Evolutionary conservation across 2,329 filamentous ascomycete species (phyloP).

Genomic region (Xylariaceae sp.): DNA sequence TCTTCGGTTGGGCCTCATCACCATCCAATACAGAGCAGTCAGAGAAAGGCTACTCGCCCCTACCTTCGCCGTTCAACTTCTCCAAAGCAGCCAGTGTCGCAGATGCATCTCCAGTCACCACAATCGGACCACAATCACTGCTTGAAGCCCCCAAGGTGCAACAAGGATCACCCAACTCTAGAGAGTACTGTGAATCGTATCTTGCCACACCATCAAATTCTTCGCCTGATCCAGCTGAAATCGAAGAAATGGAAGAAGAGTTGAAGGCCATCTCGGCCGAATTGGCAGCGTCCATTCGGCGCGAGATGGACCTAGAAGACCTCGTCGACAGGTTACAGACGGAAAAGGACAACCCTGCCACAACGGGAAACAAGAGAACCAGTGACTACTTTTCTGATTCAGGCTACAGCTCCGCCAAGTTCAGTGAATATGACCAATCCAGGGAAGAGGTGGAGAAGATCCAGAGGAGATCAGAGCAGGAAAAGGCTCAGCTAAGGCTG

Average conservation of each 20-base stretch:
- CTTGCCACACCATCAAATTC: constrained; percentile 43
- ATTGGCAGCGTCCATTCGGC: constrained; percentile 84
- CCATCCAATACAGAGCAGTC: constrained; percentile 48
- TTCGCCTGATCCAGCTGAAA: constrained; percentile 45
- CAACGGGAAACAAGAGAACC: constrained; percentile 63
- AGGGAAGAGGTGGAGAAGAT: constrained; percentile 76
- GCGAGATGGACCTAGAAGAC: constrained; percentile 96
- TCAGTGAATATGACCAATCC: constrained; percentile 60
- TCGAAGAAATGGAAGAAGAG: constrained; percentile 92
- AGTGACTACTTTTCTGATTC: constrained; percentile 99
- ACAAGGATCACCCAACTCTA: constrained; percentile 37
- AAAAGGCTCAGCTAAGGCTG: constrained; percentile 79
- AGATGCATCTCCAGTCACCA: constrained; percentile 38
- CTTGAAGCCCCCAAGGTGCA: constrained; percentile 36
- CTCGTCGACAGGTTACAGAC: constrained; percentile 81
- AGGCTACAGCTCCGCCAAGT: constrained; percentile 79
- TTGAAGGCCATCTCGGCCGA: constrained; percentile 89
- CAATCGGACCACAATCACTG: constrained; percentile 32
- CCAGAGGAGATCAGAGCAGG: constrained; percentile 81
- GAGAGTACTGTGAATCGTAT: constrained; percentile 49
- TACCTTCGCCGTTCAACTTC: constrained; percentile 47
- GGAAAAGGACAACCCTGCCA: constrained; percentile 60
- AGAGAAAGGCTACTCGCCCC: constrained; percentile 40
- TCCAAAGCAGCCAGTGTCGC: constrained; percentile 33
- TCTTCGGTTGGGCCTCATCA: constrained; percentile 51